phyloP scores from a whole-genome alignment of 1,284 basidiomycete genomes.

The Boletus austroedulis region DNA sequence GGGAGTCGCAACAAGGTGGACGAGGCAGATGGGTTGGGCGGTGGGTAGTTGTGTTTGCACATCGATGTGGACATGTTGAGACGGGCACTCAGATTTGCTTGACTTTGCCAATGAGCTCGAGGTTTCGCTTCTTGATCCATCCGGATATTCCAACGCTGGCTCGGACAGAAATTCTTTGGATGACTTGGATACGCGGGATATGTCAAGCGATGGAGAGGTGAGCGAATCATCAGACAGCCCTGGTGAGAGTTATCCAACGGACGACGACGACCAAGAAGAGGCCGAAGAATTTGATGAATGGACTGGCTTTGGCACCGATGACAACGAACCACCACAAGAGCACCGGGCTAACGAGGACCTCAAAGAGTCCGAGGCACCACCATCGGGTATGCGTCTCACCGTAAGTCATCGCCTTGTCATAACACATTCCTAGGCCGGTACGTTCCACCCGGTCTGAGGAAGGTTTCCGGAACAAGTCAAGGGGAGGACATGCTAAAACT shows the following conservation, averaged over 20 bases:
- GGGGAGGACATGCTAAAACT: constrained; percentile 62
- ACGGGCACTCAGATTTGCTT: constrained; percentile 43
- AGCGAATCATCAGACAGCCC: constrained; percentile 24
- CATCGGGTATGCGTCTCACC: constrained; percentile 27
- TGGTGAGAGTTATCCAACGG: constrained; percentile 4
- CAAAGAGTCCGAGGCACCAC: constrained; percentile 1
- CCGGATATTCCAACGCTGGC: neutral
- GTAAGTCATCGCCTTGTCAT: neutral
- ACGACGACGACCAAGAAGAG: constrained; percentile 6
- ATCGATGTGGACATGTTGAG: neutral
- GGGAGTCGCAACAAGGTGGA: constrained; percentile 39
- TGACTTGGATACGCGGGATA: neutral
- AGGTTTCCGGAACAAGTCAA: constrained; percentile 34
- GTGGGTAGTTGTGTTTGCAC: constrained; percentile 34
- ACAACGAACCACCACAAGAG: constrained; percentile 14
- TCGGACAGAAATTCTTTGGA: neutral
- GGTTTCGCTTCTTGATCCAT: constrained; percentile 3
- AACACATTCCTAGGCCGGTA: constrained; percentile 43
- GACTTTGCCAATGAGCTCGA: constrained; percentile 46
- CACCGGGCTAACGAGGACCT: constrained; percentile 13
- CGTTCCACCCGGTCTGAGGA: constrained; percentile 64
- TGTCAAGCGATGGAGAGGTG: constrained; percentile 21
- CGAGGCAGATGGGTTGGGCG: constrained; percentile 64
- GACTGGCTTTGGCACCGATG: constrained; percentile 22
- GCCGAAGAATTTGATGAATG: constrained; percentile 21